These are phyloP conservation scores for Cladosporium sp. DNA, from an alignment of 2,329 filamentous ascomycete species.

Conservation along the genomic window DNA sequence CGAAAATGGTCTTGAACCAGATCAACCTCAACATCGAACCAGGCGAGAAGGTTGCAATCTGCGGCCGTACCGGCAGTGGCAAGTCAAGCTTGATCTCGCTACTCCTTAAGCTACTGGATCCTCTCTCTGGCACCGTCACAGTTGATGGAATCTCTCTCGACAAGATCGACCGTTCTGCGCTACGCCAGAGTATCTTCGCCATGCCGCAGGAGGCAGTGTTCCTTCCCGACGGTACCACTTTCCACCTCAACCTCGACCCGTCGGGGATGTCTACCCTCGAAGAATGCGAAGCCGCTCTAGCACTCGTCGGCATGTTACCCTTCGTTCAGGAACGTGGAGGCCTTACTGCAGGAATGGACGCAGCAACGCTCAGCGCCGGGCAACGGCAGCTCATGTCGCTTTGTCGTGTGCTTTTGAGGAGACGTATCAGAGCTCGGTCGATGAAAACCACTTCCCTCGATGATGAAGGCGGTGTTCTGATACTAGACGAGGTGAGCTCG, in stretches of 20 bases:
- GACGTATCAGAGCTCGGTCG: neutral
- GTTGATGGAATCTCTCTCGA: neutral
- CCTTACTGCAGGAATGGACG: neutral
- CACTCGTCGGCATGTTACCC: neutral
- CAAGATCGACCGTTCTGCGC: neutral
- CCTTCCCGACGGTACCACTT: neutral
- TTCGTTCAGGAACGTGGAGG: neutral
- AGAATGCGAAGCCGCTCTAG: neutral
- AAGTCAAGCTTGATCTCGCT: neutral
- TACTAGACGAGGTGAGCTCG: neutral
- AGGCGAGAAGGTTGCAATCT: constrained; percentile 48
- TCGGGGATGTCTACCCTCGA: neutral
- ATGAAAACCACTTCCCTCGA: neutral
- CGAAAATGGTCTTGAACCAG: neutral
- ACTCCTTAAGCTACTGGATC: neutral
- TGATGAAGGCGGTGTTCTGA: neutral
- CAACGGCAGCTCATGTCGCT: neutral
- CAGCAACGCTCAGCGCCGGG: neutral
- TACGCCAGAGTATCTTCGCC: neutral
- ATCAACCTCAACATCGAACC: constrained; percentile 20
- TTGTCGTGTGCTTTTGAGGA: neutral
- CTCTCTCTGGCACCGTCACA: neutral
- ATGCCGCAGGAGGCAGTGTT: neutral
- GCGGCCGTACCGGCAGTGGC: constrained; percentile 22
- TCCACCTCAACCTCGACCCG: neutral